phyloP scores from a whole-genome alignment of 768 basidiomycete species.

The Termitomyces titanicus region DNA sequence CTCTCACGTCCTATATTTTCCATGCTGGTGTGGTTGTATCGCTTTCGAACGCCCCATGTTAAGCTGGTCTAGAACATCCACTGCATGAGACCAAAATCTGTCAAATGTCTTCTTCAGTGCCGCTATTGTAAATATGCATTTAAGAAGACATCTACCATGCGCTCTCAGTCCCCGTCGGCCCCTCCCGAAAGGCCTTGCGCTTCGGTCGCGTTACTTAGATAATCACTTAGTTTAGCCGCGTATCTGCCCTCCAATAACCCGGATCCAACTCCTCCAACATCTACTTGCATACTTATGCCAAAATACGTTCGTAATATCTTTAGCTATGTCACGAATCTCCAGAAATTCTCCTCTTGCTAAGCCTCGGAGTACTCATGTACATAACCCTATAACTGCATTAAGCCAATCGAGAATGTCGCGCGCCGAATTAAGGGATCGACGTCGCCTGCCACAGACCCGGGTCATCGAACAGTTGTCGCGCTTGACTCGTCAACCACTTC shows the following conservation, averaged over 20 bases:
- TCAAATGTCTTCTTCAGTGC: neutral
- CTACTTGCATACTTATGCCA: neutral
- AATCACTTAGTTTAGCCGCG: neutral
- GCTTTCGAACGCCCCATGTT: neutral
- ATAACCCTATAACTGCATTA: neutral
- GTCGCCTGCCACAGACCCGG: neutral
- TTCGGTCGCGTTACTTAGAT: neutral
- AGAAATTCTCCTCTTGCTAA: too few relatives aligned
- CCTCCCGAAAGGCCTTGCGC: slow-evolving; percentile 5
- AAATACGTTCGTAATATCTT: neutral
- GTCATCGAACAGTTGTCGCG: neutral
- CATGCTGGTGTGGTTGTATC: neutral
- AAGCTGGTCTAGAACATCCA: neutral
- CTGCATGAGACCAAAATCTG: slow-evolving; percentile 2
- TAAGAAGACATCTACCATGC: slow-evolving; percentile 2
- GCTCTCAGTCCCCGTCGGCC: neutral
- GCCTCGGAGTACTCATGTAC: neutral
- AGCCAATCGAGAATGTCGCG: neutral
- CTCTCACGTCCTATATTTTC: neutral
- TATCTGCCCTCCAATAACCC: neutral
- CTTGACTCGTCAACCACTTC: neutral
- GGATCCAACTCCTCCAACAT: neutral
- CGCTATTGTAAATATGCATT: neutral
- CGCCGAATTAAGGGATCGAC: neutral
- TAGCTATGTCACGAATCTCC: neutral